Percentiles rank a stretch among this genome's conserved stretches.
Evolutionary conservation across 306 rosid species (phyloP).

Genomic region (Prunus mume): DNA sequence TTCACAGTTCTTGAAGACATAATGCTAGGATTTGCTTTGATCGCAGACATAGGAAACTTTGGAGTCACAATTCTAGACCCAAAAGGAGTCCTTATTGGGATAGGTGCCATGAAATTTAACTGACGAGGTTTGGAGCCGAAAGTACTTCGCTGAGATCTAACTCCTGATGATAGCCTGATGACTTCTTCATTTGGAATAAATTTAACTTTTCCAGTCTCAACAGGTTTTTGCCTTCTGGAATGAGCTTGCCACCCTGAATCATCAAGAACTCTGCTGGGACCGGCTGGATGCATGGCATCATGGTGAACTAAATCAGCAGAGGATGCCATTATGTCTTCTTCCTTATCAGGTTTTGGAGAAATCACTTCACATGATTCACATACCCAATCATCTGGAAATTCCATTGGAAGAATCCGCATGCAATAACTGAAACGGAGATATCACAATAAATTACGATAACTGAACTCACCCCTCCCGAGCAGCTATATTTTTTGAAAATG

Average conservation of each 20-base stretch:
- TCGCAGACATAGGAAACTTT: conserved; percentile 5
- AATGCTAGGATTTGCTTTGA: conserved; percentile 17
- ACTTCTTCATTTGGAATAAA: conserved; percentile 56
- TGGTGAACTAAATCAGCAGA: background rate
- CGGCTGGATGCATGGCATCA: background rate
- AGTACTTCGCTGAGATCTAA: background rate
- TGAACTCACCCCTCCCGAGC: background rate
- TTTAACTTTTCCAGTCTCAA: conserved; percentile 51
- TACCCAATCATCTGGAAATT: conserved; percentile 43
- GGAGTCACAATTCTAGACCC: conserved; percentile 17
- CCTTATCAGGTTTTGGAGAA: conserved; percentile 3
- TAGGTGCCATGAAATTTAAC: background rate
- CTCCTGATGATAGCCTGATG: conserved; percentile 42
- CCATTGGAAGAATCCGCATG: conserved; percentile 17
- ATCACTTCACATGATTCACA: conserved; percentile 48
- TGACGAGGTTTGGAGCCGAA: conserved; percentile 5
- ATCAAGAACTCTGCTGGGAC: conserved; percentile 13
- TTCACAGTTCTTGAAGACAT: conserved; percentile 16
- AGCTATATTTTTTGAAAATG: background rate
- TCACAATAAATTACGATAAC: background rate
- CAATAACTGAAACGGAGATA: conserved; percentile 59
- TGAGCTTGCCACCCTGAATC: conserved; percentile 20
- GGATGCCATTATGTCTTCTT: background rate
- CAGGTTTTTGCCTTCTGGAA: conserved; percentile 28
- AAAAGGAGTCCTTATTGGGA: background rate